phyloP scores from a whole-genome alignment of 2,329 filamentous ascomycete genomes.

The Grosmannia penicillata region DNA sequence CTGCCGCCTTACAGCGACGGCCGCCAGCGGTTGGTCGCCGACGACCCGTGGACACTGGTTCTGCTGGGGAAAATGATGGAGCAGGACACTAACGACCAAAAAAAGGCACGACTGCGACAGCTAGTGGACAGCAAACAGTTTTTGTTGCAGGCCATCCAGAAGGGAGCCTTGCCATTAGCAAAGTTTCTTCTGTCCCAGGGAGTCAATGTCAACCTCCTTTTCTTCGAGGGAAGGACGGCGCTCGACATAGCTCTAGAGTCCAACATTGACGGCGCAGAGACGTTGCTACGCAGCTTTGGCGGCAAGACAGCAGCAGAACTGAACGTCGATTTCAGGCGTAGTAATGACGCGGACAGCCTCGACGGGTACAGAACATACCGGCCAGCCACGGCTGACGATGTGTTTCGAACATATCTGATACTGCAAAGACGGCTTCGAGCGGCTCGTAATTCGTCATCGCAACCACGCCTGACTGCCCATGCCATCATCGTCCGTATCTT shows the following conservation, averaged over 20 bases:
- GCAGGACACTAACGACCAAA: neutral
- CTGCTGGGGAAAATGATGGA: neutral
- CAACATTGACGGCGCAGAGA: neutral
- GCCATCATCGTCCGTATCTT: neutral
- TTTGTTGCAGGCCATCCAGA: neutral
- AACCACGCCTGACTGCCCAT: neutral
- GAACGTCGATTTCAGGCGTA: no score
- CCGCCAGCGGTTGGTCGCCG: neutral
- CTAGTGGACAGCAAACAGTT: neutral
- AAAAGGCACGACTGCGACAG: neutral
- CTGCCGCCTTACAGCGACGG: neutral
- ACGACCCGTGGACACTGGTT: neutral
- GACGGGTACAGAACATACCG: neutral
- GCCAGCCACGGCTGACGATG: neutral
- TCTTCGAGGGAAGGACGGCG: neutral
- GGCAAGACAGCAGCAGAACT: neutral
- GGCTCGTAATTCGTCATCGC: no score
- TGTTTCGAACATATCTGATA: neutral
- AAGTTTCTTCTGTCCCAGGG: neutral
- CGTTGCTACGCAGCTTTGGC: neutral
- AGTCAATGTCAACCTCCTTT: neutral
- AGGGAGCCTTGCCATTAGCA: neutral
- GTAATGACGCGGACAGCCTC: no score
- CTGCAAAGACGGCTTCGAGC: neutral
- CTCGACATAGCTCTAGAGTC: neutral